phyloP scores from a whole-genome alignment of 2,329 filamentous ascomycete species.

The Lachnum nothofagi region DNA sequence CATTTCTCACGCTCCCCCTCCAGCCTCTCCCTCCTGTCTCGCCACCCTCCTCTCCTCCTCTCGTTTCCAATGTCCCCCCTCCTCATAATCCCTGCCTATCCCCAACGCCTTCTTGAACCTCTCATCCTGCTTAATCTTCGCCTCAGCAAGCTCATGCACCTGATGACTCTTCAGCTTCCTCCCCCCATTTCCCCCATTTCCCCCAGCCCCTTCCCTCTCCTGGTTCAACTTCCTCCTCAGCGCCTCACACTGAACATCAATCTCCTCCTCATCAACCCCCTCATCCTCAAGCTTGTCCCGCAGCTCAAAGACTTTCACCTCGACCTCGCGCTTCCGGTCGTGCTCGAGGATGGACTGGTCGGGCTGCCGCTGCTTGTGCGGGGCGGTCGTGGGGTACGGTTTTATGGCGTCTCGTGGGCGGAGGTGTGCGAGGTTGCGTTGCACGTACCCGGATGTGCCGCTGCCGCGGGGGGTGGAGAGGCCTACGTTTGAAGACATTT shows the following conservation, averaged over 20 bases:
- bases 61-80: constrained; percentile 78
- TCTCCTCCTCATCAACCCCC: constrained; percentile 83
- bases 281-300: constrained; percentile 89
- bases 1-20: constrained; percentile 15
- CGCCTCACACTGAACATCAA: constrained; percentile 68
- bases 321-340: constrained; percentile 82
- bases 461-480: constrained; percentile 90
- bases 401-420: constrained; percentile 64
- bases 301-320: constrained; percentile 89
- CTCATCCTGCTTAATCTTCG: constrained; percentile 94
- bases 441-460: constrained; percentile 95
- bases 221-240: constrained; percentile 58
- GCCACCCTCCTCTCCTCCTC: constrained; percentile 66
- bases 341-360: constrained; percentile 93
- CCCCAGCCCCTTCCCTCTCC: constrained; percentile 34
- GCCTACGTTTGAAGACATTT: constrained; percentile 95
- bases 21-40: constrained; percentile 35
- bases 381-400: constrained; percentile 67
- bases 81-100: constrained; percentile 79
- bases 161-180: constrained; percentile 80
- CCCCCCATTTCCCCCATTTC: constrained; percentile 36
- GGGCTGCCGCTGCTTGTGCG: constrained; percentile 75
- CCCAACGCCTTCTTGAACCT: constrained; percentile 78
- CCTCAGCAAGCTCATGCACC: constrained; percentile 91
- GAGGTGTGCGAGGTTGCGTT: constrained; percentile 88